These are phyloP conservation scores for Cryptosporidium parvum DNA, from an alignment of 169 alveolate species.

Conservation along the genomic window DNA sequence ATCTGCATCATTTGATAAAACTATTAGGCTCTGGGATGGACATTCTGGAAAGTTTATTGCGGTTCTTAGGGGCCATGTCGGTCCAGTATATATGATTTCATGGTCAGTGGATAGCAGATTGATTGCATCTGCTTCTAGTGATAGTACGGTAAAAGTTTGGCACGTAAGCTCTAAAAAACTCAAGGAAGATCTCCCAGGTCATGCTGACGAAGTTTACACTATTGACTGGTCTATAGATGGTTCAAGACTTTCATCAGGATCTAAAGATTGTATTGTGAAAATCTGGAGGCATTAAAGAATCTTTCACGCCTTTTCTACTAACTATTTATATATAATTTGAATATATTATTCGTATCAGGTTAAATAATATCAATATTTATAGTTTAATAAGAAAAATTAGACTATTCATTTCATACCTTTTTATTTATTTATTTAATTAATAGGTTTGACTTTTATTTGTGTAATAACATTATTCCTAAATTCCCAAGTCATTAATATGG, in stretches of 20 bases:
- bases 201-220: conserved; percentile 98
- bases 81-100: conserved; percentile 95
- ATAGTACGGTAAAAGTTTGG: conserved; percentile 91
- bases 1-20: conserved; percentile 98
- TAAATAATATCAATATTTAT: not conserved
- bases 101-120: conserved; percentile 97
- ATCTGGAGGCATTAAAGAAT: conserved; percentile 91
- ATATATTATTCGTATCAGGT: not conserved
- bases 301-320: not conserved
- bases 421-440: too few species aligned
- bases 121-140: conserved; percentile 89
- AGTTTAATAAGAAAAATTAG: not conserved
- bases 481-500: not conserved
- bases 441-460: not conserved
- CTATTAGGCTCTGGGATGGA: conserved; percentile 93
- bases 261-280: conserved; percentile 91
- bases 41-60: conserved; percentile 92
- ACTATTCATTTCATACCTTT: not conserved
- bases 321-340: not conserved
- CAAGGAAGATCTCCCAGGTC: conserved; percentile 97
- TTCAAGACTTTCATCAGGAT: conserved; percentile 94
- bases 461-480: not conserved
- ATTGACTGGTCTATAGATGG: conserved; percentile 98
- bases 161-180: conserved; percentile 91
- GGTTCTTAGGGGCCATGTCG: conserved; percentile 97